These are phyloP conservation scores for Nothophoma quercina DNA, from an alignment of 2,329 filamentous ascomycete genomes.

Conservation along the genomic window DNA sequence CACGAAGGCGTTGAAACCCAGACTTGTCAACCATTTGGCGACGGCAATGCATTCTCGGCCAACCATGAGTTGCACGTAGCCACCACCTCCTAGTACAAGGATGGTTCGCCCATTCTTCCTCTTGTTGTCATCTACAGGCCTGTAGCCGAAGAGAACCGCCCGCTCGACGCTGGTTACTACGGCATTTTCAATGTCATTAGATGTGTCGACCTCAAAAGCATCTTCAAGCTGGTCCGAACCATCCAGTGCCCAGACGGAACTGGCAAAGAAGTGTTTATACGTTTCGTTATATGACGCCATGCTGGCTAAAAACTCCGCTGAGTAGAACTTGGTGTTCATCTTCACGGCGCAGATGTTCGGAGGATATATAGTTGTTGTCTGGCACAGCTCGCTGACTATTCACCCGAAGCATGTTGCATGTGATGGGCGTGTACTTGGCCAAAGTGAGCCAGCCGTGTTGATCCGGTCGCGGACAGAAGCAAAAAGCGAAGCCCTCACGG, in stretches of 20 bases:
- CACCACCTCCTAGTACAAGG: constrained; percentile 26
- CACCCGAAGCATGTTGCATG: constrained; percentile 12
- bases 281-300: no score
- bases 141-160: constrained; percentile 26
- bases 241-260: constrained; percentile 19
- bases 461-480: no score
- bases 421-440: no score
- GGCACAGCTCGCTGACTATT: constrained; percentile 16
- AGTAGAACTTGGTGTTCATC: no score
- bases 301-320: no score
- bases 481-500: neutral
- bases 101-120: constrained; percentile 9
- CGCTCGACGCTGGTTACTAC: constrained; percentile 24
- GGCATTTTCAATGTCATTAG: constrained; percentile 13
- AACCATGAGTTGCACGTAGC: constrained; percentile 30
- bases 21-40: constrained; percentile 24
- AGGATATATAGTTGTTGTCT: no score
- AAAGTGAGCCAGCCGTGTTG: no score
- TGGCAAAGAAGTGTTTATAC: no score
- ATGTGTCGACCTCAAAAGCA: constrained; percentile 15
- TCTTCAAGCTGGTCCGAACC: constrained; percentile 13
- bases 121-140: no score
- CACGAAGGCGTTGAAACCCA: constrained; percentile 28
- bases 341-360: no score
- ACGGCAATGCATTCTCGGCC: constrained; percentile 29